phyloP scores from a whole-genome alignment of 179 eudicot genomes.

The Kewa caespitosa region DNA sequence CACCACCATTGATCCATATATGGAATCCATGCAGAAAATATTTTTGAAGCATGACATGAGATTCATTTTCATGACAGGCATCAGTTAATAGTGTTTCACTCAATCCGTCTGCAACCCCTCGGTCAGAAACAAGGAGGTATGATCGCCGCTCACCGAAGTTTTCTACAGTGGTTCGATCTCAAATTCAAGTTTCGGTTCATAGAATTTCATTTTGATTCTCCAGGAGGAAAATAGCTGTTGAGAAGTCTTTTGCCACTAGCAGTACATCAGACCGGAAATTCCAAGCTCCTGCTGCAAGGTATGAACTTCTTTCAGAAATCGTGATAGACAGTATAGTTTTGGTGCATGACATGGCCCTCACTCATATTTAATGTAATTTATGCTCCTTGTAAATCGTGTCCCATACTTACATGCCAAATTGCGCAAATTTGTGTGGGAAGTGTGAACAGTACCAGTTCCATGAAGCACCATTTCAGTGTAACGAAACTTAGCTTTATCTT shows the following conservation, averaged over 20 bases:
- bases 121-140: slow-evolving; percentile 47
- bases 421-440: too few relatives aligned
- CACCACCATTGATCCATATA: not conserved
- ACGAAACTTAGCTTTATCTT: too few relatives aligned
- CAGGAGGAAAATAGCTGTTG: slow-evolving; percentile 34
- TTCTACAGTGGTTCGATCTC: not conserved
- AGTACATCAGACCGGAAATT: slow-evolving; percentile 36
- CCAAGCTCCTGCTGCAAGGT: slow-evolving; percentile 33
- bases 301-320: slow-evolving; percentile 15
- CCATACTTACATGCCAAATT: not conserved
- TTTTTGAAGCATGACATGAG: not conserved
- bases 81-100: slow-evolving; percentile 33
- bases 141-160: not conserved
- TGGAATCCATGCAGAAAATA: not conserved
- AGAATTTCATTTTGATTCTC: not conserved
- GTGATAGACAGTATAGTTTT: not conserved
- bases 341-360: not conserved
- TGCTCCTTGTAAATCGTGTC: not conserved
- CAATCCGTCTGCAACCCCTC: slow-evolving; percentile 36
- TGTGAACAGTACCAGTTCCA: too few relatives aligned
- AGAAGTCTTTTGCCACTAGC: slow-evolving; percentile 34
- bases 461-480: too few relatives aligned
- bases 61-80: slow-evolving; percentile 40
- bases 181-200: not conserved
- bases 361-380: not conserved